phyloP scores from a whole-genome alignment of 1,284 basidiomycete species.

The Inonotus obliquus region DNA sequence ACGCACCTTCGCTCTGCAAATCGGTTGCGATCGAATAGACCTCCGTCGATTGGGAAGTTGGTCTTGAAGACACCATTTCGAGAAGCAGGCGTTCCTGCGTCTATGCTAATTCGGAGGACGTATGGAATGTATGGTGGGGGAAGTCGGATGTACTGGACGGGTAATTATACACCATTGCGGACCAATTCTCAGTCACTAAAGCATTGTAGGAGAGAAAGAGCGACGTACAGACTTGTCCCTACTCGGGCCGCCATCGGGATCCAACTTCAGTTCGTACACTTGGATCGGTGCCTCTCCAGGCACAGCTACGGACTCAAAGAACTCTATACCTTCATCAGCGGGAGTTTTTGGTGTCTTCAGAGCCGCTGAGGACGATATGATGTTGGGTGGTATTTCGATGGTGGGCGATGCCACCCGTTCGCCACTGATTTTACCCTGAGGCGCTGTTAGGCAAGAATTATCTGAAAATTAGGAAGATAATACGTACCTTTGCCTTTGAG shows the following conservation, averaged over 20 bases:
- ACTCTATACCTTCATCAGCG: slow-evolving; percentile 86
- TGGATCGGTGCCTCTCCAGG: slow-evolving; percentile 61
- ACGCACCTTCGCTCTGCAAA: slow-evolving; percentile 78
- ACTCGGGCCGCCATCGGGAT: slow-evolving; percentile 85
- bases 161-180: background rate
- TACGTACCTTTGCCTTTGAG: slow-evolving; percentile 1
- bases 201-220: background rate
- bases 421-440: background rate
- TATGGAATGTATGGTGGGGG: slow-evolving; percentile 89
- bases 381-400: slow-evolving; percentile 26
- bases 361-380: slow-evolving; percentile 23
- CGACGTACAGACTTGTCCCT: slow-evolving; percentile 72
- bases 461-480: background rate
- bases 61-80: slow-evolving; percentile 89
- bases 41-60: slow-evolving; percentile 92
- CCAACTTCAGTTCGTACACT: slow-evolving; percentile 82
- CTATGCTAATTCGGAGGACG: slow-evolving; percentile 82
- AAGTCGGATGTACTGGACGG: slow-evolving; percentile 82
- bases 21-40: slow-evolving; percentile 71
- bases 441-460: background rate
- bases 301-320: slow-evolving; percentile 62
- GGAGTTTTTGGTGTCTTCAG: slow-evolving; percentile 74
- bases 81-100: slow-evolving; percentile 84
- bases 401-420: slow-evolving; percentile 15
- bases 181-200: slow-evolving; percentile 6